A percentile compares a stretch with the other conserved stretches of the same genome.
phyloP scores from a whole-genome alignment of 805 yeast species.

The Myxozyma mucilagina region DNA sequence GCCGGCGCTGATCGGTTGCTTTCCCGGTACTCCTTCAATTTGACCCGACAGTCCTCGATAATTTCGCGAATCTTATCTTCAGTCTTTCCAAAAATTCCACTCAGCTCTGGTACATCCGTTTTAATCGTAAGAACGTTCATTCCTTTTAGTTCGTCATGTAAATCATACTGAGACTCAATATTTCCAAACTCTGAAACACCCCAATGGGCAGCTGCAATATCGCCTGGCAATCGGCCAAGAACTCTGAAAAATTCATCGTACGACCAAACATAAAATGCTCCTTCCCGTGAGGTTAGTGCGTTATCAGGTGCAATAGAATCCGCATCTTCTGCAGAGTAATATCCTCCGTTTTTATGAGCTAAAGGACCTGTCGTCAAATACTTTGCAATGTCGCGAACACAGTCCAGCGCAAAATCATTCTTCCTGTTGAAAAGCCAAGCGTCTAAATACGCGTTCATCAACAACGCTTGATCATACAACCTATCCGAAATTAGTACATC shows the following conservation, averaged over 20 bases:
- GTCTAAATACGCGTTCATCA: slow-evolving; percentile 40
- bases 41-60: slow-evolving; percentile 34
- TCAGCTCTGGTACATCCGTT: slow-evolving; percentile 36
- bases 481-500: not conserved
- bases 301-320: slow-evolving; percentile 36
- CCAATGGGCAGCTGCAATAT: slow-evolving; percentile 41
- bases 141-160: slow-evolving; percentile 37
- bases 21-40: slow-evolving; percentile 35
- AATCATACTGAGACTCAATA: slow-evolving; percentile 40
- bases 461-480: slow-evolving; percentile 42
- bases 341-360: slow-evolving; percentile 34
- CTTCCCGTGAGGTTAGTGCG: slow-evolving; percentile 34
- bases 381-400: slow-evolving; percentile 33
- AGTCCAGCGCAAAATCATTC: slow-evolving; percentile 29
- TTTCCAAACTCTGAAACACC: slow-evolving; percentile 44
- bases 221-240: slow-evolving; percentile 30
- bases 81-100: slow-evolving; percentile 40
- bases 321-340: slow-evolving; percentile 42
- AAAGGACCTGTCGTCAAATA: slow-evolving; percentile 36
- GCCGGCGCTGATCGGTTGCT: slow-evolving; percentile 35
- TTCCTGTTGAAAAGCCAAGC: slow-evolving; percentile 33
- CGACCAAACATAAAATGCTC: slow-evolving; percentile 44
- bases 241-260: slow-evolving; percentile 38
- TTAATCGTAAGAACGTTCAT: slow-evolving; percentile 41
- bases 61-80: slow-evolving; percentile 32